Base-by-base conservation (phyloP, 140 eudicot genomes). In the Bidens hawaiensis region DNA sequence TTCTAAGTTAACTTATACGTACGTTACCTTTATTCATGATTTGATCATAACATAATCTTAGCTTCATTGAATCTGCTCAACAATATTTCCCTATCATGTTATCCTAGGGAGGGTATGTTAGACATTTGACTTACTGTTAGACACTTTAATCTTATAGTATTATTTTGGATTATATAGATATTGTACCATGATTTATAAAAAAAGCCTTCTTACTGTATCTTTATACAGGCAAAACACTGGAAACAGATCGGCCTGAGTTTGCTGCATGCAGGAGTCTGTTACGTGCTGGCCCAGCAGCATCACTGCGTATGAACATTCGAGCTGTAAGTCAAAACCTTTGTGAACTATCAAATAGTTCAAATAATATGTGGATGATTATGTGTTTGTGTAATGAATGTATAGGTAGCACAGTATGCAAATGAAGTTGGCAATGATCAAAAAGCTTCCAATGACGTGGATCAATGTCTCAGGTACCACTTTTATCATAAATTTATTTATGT, bases 401-500 rank as follows among this genome's bases (percentile, higher is more conserved):
- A 91, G 96, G 95, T 91, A 43, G 98, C 96, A 69, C 81, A 91
- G 36, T 91, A 91, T 76, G 98, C 98, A 65, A 74, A 88, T 43
- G 96, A 87, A 47, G 78, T 46, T 70, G 98, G 87, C 18, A 80
- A 82, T 66, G 88, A 82, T 25, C 81, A 82, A 75, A 66, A 79
- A 58, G 96, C 98, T 46, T 67, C 75, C 75, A 78, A 55, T 38
- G 73, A 76, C 73, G 98, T 91, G 67, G 95, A 91, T 80, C 86
- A 79, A 72, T 91, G 98, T 71, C 83, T 91, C 58, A 85, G 96
- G 98, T 91, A 82, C 68, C 50, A 49, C 5, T 55, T 43, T 68
- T 38, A 16, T 34, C 38, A 33, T 60, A 11, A 46, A 54, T 25
- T 14, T n/a, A 16, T n/a, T n/a, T n/a, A 42, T 56, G n/a, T 22